Conservation (phyloP, 2,329 filamentous ascomycete species). For the Diaporthe vexans region DNA sequence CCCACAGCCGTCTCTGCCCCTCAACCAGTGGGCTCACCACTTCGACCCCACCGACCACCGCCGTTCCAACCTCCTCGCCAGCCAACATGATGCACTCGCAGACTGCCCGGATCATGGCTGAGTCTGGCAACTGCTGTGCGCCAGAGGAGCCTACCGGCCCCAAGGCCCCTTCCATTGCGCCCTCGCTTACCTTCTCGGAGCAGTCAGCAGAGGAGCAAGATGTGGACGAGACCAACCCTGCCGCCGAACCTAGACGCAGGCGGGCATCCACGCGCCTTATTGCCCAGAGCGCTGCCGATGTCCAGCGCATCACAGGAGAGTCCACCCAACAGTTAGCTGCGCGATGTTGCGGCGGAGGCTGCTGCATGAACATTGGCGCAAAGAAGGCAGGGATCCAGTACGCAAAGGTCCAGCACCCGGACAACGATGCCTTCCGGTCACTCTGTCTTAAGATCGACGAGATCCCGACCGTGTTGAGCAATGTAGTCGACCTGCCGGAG, state of each 20-base stretch:
- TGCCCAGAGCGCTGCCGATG: constrained; percentile 72
- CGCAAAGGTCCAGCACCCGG: constrained; percentile 71
- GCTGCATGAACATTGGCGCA: constrained; percentile 67
- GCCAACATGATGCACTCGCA: constrained; percentile 53
- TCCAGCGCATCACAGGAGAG: constrained; percentile 75
- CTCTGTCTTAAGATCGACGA: constrained; percentile 82
- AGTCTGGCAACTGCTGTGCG: constrained; percentile 42
- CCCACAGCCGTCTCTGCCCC: constrained; percentile 4
- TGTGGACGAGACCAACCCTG: constrained; percentile 62
- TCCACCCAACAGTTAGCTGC: constrained; percentile 73
- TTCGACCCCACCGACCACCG: neutral
- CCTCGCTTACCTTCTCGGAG: constrained; percentile 74
- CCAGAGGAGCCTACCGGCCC: constrained; percentile 56
- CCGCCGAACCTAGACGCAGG: constrained; percentile 63
- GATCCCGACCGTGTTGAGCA: constrained; percentile 80
- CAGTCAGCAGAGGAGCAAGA: constrained; percentile 68
- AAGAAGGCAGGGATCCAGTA: constrained; percentile 63
- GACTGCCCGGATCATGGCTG: constrained; percentile 56
- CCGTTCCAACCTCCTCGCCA: constrained; percentile 51
- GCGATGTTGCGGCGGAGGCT: constrained; percentile 75
- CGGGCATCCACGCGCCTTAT: constrained; percentile 79
- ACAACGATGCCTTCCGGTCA: constrained; percentile 87
- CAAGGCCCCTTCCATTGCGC: constrained; percentile 64
- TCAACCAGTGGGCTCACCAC: constrained; percentile 5
- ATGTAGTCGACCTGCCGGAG: constrained; percentile 78